phyloP scores from a whole-genome alignment of 2,329 filamentous ascomycete species.

The Scedosporium minutisporum region DNA sequence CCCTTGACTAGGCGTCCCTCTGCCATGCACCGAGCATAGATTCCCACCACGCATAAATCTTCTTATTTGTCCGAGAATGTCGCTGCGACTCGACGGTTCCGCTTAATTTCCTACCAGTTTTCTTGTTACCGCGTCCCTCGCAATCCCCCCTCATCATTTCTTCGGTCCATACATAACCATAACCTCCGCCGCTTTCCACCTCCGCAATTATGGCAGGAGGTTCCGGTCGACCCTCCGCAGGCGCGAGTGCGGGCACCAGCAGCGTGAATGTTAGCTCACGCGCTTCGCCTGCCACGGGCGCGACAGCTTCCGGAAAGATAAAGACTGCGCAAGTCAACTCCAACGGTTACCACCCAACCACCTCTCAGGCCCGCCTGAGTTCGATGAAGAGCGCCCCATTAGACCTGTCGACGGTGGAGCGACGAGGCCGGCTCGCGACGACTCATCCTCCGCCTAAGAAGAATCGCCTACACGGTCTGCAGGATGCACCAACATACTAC shows the following conservation, averaged over 20 bases:
- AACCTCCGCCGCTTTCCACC: not conserved
- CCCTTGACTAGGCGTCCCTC: not conserved
- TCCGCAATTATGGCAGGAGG: constrained; percentile 1
- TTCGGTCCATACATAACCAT: not conserved
- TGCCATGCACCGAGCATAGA: not conserved
- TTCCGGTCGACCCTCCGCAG: constrained; percentile 25
- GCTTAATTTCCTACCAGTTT: not conserved
- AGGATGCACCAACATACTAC: constrained; percentile 82
- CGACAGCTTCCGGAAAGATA: constrained; percentile 8
- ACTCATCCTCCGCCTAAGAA: constrained; percentile 70
- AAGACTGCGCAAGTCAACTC: constrained; percentile 30
- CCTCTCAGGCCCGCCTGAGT: constrained; percentile 40
- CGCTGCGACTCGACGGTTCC: not conserved
- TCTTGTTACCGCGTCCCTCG: not conserved
- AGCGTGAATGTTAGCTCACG: constrained; percentile 41
- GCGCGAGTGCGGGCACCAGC: constrained; percentile 23
- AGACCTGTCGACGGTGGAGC: constrained; percentile 83
- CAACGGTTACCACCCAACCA: constrained; percentile 40
- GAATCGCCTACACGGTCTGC: constrained; percentile 70
- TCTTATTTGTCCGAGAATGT: constrained; percentile 3
- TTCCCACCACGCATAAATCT: not conserved
- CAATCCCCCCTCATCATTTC: not conserved
- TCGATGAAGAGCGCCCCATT: constrained; percentile 53
- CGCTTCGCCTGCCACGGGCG: constrained; percentile 38
- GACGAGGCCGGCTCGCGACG: constrained; percentile 70